Conservation (phyloP, 164 flowering plant species). For the Vitis cinerea region DNA sequence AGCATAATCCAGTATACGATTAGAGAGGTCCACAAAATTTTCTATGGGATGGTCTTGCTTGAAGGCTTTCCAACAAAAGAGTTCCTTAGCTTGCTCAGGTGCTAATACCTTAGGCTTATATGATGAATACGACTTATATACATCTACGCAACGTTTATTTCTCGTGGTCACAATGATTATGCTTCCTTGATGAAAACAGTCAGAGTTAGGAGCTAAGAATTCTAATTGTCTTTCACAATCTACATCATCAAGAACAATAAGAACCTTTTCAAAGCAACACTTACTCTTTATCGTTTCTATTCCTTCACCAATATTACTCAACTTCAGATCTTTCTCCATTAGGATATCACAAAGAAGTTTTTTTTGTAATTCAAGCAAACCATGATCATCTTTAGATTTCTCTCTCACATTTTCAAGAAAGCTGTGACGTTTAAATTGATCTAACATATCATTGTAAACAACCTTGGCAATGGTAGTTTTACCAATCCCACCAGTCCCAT, state of each 20-base stretch:
- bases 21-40: too few relatives aligned
- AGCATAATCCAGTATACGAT: too few relatives aligned
- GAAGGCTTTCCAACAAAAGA: too few relatives aligned
- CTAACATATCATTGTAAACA: slow-evolving; percentile 5
- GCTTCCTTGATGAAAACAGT: slow-evolving; percentile 16
- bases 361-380: background rate
- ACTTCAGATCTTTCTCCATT: background rate
- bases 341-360: slow-evolving; percentile 12
- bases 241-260: slow-evolving; percentile 20
- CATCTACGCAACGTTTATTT: too few relatives aligned
- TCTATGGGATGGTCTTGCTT: too few relatives aligned
- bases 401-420: slow-evolving; percentile 14
- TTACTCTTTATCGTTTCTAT: background rate
- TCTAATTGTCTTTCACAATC: slow-evolving; percentile 9
- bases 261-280: background rate
- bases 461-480: slow-evolving; percentile 26
- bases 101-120: too few relatives aligned
- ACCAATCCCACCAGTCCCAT: slow-evolving; percentile 23
- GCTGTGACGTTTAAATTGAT: slow-evolving; percentile 2
- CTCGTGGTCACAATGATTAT: too few relatives aligned
- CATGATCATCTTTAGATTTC: background rate
- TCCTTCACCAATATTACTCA: background rate
- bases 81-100: too few relatives aligned
- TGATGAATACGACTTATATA: too few relatives aligned
- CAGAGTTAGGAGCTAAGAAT: slow-evolving; percentile 5